Conservation (phyloP, 1,139 yeast species). For the Pichia sp. region DNA sequence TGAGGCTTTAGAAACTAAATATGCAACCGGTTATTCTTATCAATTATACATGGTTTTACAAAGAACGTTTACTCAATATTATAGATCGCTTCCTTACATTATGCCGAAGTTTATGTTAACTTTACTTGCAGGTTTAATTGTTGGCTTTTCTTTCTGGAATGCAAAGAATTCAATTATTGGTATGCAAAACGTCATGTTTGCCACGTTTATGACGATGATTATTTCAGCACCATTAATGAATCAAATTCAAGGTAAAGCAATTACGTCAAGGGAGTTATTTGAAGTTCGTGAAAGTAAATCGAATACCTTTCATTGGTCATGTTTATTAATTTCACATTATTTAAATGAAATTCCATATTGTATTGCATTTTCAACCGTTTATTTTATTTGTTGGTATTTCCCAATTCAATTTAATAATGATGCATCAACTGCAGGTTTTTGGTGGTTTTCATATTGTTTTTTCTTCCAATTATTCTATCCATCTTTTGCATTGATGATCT, state of each 20-base stretch:
- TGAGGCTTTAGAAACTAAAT: slow-evolving; percentile 28
- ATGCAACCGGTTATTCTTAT: slow-evolving; percentile 32
- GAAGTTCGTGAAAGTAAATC: slow-evolving; percentile 60
- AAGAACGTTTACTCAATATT: slow-evolving; percentile 39
- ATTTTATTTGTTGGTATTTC: slow-evolving; percentile 49
- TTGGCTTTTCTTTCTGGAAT: slow-evolving; percentile 50
- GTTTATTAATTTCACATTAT: slow-evolving; percentile 44
- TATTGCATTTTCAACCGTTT: slow-evolving; percentile 42
- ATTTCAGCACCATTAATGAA: slow-evolving; percentile 46
- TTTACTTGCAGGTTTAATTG: slow-evolving; percentile 37
- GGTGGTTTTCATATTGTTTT: slow-evolving; percentile 43
- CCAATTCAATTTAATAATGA: slow-evolving; percentile 42
- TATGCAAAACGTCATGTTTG: slow-evolving; percentile 47
- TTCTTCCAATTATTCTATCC: slow-evolving; percentile 49
- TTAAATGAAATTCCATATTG: slow-evolving; percentile 51
- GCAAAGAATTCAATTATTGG: slow-evolving; percentile 41
- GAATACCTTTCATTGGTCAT: slow-evolving; percentile 61
- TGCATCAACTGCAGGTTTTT: slow-evolving; percentile 45
- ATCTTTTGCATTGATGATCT: slow-evolving; percentile 44
- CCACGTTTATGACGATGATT: slow-evolving; percentile 42
- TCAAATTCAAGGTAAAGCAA: slow-evolving; percentile 51
- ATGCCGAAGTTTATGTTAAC: slow-evolving; percentile 36
- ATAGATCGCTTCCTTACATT: slow-evolving; percentile 42
- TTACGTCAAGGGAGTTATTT: slow-evolving; percentile 47
- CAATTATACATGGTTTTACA: slow-evolving; percentile 37